Percentiles rank a stretch among this genome's conserved stretches.
phyloP scores from a whole-genome alignment of 2,329 filamentous ascomycete genomes.

The Raffaelea ambrosiae region DNA sequence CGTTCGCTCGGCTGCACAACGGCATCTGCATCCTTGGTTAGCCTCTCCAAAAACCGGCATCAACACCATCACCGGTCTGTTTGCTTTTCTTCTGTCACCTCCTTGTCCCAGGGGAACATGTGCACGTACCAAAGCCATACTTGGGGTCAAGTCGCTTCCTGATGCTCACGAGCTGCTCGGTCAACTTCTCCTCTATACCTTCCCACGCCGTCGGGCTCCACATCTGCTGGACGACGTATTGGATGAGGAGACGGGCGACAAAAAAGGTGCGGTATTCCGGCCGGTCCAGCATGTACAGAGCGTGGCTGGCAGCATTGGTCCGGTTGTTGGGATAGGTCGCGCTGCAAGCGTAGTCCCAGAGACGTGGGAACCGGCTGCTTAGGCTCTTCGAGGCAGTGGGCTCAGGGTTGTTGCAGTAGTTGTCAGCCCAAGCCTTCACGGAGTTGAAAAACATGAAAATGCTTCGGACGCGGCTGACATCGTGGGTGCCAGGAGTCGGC shows the following conservation, averaged over 20 bases:
- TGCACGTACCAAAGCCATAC: constrained; percentile 18
- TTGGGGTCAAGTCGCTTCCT: constrained; percentile 11
- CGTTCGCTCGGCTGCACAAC: constrained; percentile 18
- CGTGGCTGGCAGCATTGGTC: constrained; percentile 21
- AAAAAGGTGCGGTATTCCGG: constrained; percentile 22
- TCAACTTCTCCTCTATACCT: constrained; percentile 17
- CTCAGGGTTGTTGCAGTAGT: constrained; percentile 7
- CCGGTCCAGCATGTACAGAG: constrained; percentile 23
- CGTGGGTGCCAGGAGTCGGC: neutral
- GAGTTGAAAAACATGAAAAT: constrained; percentile 14
- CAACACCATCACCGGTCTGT: too few species aligned
- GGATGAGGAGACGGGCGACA: constrained; percentile 27
- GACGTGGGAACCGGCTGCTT: constrained; percentile 5
- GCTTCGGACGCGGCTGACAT: constrained; percentile 7
- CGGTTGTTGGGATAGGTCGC: constrained; percentile 19
- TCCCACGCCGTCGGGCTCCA: constrained; percentile 24
- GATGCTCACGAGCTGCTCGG: constrained; percentile 16
- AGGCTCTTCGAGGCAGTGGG: constrained; percentile 2
- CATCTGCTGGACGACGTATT: constrained; percentile 26
- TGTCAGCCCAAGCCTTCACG: constrained; percentile 11
- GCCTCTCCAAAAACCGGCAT: too few species aligned
- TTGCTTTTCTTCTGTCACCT: neutral
- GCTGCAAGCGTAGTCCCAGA: constrained; percentile 29
- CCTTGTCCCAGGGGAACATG: neutral
- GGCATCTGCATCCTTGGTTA: constrained; percentile 2